These are phyloP conservation scores for Polymyxa betae DNA, from an alignment of 208 protist genomes.

Conservation along the genomic window DNA sequence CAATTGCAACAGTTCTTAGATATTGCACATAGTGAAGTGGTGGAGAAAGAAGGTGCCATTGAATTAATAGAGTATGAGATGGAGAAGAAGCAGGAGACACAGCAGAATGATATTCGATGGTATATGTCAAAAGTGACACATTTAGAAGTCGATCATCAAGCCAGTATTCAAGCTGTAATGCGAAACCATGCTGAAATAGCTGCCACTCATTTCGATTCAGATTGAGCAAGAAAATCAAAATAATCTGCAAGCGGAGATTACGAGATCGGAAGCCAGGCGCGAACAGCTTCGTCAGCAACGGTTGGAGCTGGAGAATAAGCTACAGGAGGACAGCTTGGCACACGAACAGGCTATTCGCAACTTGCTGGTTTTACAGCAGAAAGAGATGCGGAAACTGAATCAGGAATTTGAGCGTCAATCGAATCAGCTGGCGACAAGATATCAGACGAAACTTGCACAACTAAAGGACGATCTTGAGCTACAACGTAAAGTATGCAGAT, in stretches of 20 bases:
- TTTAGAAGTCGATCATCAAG: constrained; percentile 29
- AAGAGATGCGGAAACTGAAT: constrained; percentile 48
- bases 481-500: neutral
- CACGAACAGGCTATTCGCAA: constrained; percentile 2
- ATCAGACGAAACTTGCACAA: constrained; percentile 38
- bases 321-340: neutral
- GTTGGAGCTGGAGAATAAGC: neutral
- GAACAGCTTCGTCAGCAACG: neutral
- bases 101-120: constrained; percentile 41
- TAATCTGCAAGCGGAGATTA: neutral
- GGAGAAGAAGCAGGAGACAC: constrained; percentile 44
- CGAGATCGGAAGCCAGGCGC: neutral
- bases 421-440: constrained; percentile 20
- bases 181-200: neutral
- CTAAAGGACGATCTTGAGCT: constrained; percentile 28
- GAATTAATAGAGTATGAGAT: constrained; percentile 22
- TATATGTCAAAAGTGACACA: constrained; percentile 51
- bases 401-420: constrained; percentile 49
- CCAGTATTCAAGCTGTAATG: neutral
- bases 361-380: constrained; percentile 30
- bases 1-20: constrained; percentile 45
- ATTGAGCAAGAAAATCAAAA: neutral
- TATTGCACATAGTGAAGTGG: constrained; percentile 41
- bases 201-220: neutral
- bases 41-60: neutral